Conservation (phyloP, 108 stramenopile species). For the Cyclotella baltica region DNA sequence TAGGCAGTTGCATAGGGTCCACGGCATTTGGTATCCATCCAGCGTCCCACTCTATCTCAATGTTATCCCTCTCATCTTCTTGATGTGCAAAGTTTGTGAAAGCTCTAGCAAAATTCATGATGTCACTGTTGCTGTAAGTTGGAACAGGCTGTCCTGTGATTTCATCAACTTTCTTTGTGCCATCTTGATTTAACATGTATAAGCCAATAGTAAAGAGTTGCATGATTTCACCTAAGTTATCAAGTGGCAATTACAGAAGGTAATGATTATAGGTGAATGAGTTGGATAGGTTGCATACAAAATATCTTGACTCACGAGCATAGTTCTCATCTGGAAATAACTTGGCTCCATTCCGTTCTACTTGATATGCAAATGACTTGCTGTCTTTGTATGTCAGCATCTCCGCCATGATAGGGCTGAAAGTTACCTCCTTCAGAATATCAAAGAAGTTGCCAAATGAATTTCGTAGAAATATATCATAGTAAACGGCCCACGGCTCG, state of each 20-base stretch:
- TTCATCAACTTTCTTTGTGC: conserved; percentile 44
- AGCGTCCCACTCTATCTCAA: conserved; percentile 13
- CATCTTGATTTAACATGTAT: conserved; percentile 55
- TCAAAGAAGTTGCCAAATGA: conserved; percentile 53
- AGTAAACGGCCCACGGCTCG: conserved; percentile 44
- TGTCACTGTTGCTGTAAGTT: conserved; percentile 56
- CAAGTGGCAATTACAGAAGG: conserved; percentile 22
- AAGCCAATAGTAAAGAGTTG: conserved; percentile 50
- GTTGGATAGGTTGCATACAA: not conserved
- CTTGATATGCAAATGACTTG: conserved; percentile 37
- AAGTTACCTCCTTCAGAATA: conserved; percentile 47
- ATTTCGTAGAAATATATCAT: conserved; percentile 60
- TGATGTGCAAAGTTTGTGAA: conserved; percentile 36
- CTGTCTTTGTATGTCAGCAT: conserved; percentile 50
- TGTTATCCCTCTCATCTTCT: conserved; percentile 10
- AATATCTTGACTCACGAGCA: conserved; percentile 47
- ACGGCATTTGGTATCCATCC: conserved; percentile 20
- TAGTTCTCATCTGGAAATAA: conserved; percentile 56
- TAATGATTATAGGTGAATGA: not conserved
- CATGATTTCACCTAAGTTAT: conserved; percentile 10
- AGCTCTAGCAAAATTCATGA: conserved; percentile 45
- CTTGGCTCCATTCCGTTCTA: conserved; percentile 27
- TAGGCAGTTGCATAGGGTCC: conserved; percentile 41
- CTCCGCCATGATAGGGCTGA: conserved; percentile 47
- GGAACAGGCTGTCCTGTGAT: conserved; percentile 27